Evolutionary conservation across 2,329 filamentous ascomycete genomes (phyloP).

Genomic region (Venturia asperata): DNA sequence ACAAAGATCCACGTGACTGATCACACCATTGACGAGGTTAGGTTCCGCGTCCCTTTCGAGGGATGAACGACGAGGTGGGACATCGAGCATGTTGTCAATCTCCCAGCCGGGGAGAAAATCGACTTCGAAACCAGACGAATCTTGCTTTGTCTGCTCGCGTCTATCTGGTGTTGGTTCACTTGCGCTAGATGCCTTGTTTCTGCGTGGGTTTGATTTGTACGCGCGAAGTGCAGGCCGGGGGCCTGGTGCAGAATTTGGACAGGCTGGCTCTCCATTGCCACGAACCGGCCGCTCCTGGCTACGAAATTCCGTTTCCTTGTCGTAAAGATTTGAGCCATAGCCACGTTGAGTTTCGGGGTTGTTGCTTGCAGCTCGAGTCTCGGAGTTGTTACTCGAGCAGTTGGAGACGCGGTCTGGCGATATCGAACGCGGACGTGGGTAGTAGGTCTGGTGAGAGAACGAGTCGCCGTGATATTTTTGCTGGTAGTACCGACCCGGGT

Average conservation of each 20-base stretch:
- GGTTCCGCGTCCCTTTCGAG: background rate
- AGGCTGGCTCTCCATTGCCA: background rate
- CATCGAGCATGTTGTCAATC: background rate
- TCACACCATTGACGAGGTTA: background rate
- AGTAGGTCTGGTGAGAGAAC: background rate
- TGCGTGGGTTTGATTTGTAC: background rate
- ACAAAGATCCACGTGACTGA: background rate
- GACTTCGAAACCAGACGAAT: background rate
- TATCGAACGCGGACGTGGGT: background rate
- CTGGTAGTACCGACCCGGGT: background rate
- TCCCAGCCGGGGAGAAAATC: background rate
- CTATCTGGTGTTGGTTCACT: background rate
- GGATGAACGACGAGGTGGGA: slow-evolving; percentile 4
- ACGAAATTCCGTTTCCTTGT: background rate
- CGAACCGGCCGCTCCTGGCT: background rate
- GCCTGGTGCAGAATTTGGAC: background rate
- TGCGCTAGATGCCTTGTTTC: background rate
- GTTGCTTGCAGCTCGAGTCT: background rate
- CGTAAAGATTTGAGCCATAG: background rate
- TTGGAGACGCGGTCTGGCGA: slow-evolving; percentile 1
- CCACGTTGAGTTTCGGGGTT: background rate
- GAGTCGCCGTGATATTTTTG: background rate
- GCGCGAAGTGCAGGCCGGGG: background rate
- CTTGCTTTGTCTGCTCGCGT: background rate
- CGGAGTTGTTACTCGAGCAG: background rate